phyloP scores from a whole-genome alignment of 495 filamentous ascomycete species.

The Friedmanniomyces endolithicus region DNA sequence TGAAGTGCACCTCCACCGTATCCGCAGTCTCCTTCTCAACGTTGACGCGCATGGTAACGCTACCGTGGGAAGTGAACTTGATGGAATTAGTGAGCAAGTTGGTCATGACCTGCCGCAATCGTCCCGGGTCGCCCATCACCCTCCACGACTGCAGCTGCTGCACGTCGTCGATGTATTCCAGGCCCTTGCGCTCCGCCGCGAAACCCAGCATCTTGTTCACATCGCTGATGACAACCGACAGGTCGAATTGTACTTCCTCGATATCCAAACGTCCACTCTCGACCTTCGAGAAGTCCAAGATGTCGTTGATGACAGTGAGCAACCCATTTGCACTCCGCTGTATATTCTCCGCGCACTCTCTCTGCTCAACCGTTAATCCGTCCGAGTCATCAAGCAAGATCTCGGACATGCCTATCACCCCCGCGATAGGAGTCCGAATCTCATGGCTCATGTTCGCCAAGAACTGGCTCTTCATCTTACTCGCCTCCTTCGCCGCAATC shows the following conservation, averaged over 20 bases:
- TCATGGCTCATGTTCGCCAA: constrained; percentile 80
- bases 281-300: constrained; percentile 77
- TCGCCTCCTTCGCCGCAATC: constrained; percentile 55
- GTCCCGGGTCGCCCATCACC: constrained; percentile 63
- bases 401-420: constrained; percentile 31
- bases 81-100: constrained; percentile 83
- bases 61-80: constrained; percentile 71
- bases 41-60: constrained; percentile 38
- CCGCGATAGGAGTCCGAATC: constrained; percentile 63
- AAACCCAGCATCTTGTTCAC: constrained; percentile 51
- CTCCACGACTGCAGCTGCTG: constrained; percentile 24
- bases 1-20: constrained; percentile 39
- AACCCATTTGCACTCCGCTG: constrained; percentile 68
- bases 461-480: constrained; percentile 55
- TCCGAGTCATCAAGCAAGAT: constrained; percentile 35
- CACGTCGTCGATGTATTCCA: constrained; percentile 25
- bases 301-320: constrained; percentile 83
- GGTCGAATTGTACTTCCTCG: constrained; percentile 66
- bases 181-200: constrained; percentile 29
- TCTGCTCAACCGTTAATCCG: constrained; percentile 51
- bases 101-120: constrained; percentile 70
- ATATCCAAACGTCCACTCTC: constrained; percentile 65
- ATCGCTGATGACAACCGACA: constrained; percentile 59
- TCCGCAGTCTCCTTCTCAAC: constrained; percentile 29
- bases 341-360: constrained; percentile 64